Evolutionary conservation across 805 yeast genomes (phyloP).

Genomic region (Saturnispora ahearnii): DNA sequence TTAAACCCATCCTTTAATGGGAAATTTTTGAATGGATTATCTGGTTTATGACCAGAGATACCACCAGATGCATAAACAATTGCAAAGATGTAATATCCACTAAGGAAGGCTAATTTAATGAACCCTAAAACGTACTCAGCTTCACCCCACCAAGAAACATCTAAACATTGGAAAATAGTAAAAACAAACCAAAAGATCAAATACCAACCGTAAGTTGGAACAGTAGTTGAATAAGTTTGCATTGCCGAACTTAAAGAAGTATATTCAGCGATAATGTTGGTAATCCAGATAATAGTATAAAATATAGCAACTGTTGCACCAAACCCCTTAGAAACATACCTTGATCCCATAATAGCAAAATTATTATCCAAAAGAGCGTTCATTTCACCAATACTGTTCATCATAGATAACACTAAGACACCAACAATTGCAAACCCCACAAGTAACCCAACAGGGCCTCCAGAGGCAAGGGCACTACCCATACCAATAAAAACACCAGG

Average conservation of each 20-base stretch:
- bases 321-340: slow-evolving; percentile 44
- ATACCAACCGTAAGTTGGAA: slow-evolving; percentile 49
- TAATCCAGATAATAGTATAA: slow-evolving; percentile 48
- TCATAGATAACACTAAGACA: slow-evolving; percentile 43
- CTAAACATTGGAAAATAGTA: slow-evolving; percentile 40
- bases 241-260: slow-evolving; percentile 43
- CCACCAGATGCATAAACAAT: slow-evolving; percentile 39
- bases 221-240: slow-evolving; percentile 40
- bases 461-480: slow-evolving; percentile 39
- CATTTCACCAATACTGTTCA: slow-evolving; percentile 48
- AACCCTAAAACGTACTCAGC: slow-evolving; percentile 47
- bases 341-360: slow-evolving; percentile 43
- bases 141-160: slow-evolving; percentile 49
- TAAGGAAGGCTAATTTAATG: slow-evolving; percentile 37
- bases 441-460: slow-evolving; percentile 46
- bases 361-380: slow-evolving; percentile 46
- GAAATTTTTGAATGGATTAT: slow-evolving; percentile 29
- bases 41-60: slow-evolving; percentile 26
- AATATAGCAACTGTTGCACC: slow-evolving; percentile 49
- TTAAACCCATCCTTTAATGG: slow-evolving; percentile 24
- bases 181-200: slow-evolving; percentile 45
- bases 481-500: slow-evolving; percentile 47
- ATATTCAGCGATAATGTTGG: slow-evolving; percentile 47
- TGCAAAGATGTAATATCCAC: slow-evolving; percentile 44
- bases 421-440: slow-evolving; percentile 46